These are phyloP conservation scores for Ormosia emarginata DNA, from an alignment of 306 rosid genomes.

Conservation along the genomic window DNA sequence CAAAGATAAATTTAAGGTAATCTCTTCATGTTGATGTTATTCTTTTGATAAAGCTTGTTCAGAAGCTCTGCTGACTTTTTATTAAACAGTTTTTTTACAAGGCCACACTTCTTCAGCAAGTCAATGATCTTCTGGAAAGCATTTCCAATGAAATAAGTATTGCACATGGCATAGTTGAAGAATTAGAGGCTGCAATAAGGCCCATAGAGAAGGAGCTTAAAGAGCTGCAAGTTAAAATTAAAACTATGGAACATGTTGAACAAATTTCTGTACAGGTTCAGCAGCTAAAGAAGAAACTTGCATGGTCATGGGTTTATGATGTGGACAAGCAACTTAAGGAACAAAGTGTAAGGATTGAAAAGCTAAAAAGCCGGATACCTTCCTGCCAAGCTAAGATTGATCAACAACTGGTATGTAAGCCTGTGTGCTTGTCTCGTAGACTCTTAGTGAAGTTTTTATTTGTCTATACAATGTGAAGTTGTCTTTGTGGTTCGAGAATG, in stretches of 20 bases:
- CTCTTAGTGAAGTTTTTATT: not conserved
- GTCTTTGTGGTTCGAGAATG: not conserved
- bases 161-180: constrained; percentile 55
- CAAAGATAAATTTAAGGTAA: constrained; percentile 90
- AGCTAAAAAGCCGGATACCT: constrained; percentile 71
- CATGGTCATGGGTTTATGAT: constrained; percentile 93
- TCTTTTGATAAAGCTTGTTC: constrained; percentile 8
- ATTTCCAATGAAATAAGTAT: constrained; percentile 45
- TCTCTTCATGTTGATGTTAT: constrained; percentile 15
- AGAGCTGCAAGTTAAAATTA: constrained; percentile 72
- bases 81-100: constrained; percentile 82
- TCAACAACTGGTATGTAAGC: constrained; percentile 46
- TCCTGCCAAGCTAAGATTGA: constrained; percentile 75
- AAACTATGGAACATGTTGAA: constrained; percentile 78
- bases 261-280: constrained; percentile 62
- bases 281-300: constrained; percentile 81
- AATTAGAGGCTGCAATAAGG: constrained; percentile 66
- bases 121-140: constrained; percentile 72
- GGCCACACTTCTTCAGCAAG: constrained; percentile 98
- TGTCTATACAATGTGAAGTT: not conserved
- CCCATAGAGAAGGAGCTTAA: constrained; percentile 79
- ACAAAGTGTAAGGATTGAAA: constrained; percentile 50
- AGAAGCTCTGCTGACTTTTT: constrained; percentile 41
- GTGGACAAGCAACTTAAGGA: constrained; percentile 61
- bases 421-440: not conserved